These are phyloP conservation scores for Trichosporon sp. DNA, from an alignment of 1,284 basidiomycete genomes.

Conservation along the genomic window DNA sequence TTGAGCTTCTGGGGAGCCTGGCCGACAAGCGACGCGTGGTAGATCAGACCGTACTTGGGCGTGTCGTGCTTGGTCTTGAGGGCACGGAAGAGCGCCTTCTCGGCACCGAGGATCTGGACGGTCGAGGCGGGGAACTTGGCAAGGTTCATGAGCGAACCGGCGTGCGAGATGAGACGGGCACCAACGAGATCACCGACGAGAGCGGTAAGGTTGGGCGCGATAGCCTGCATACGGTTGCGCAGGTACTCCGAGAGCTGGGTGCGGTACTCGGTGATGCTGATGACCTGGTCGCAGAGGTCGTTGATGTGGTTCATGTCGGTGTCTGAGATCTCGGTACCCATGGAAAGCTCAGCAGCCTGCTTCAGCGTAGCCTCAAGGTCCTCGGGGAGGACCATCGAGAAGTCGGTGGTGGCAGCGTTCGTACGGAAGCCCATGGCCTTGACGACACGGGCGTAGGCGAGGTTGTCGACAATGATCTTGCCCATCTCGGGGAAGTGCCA, in stretches of 20 bases:
- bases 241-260: conserved; percentile 85
- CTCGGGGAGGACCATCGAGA: conserved; percentile 88
- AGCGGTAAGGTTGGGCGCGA: conserved; percentile 93
- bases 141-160: conserved; percentile 94
- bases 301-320: conserved; percentile 93
- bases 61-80: conserved; percentile 99
- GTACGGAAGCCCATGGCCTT: conserved; percentile 92
- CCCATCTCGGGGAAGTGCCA: conserved; percentile 99
- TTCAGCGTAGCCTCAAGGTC: conserved; percentile 90
- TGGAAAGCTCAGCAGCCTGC: conserved; percentile 90
- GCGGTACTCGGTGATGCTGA: conserved; percentile 91
- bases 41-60: conserved; percentile 95
- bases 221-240: conserved; percentile 96
- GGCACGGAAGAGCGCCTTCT: conserved; percentile 96
- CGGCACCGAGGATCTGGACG: conserved; percentile 96
- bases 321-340: conserved; percentile 98
- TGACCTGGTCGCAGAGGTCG: conserved; percentile 94
- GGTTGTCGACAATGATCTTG: conserved; percentile 95
- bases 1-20: conserved; percentile 98
- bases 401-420: conserved; percentile 81
- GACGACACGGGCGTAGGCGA: conserved; percentile 92
- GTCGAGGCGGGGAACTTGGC: conserved; percentile 99
- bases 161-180: conserved; percentile 92
- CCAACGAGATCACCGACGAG: conserved; percentile 94
- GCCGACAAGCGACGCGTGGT: conserved; percentile 93